Evolutionary conservation across 495 filamentous ascomycete species (phyloP).

Genomic region (Cenococcum geophilum): DNA sequence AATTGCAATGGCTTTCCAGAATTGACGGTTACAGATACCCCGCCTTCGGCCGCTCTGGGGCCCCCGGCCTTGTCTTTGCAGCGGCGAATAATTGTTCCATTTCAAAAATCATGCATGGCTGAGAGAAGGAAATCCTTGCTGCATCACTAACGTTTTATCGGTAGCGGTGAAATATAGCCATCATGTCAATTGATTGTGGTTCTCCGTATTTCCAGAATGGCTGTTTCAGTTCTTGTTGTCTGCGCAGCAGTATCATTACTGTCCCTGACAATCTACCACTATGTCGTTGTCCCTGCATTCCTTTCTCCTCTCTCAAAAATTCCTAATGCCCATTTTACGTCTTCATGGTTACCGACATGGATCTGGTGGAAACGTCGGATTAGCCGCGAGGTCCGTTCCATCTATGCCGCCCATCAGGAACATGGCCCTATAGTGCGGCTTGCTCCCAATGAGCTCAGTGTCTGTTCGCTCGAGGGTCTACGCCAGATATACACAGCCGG

Average conservation of each 20-base stretch:
- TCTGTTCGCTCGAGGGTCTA: conserved; percentile 17
- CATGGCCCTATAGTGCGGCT: conserved; percentile 16
- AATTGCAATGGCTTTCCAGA: no score
- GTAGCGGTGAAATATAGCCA: no score
- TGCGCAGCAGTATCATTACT: neutral
- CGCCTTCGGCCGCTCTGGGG: no score
- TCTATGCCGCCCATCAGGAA: conserved; percentile 11
- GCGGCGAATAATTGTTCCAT: no score
- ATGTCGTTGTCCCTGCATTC: conserved; percentile 13
- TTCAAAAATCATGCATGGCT: no score
- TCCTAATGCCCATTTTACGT: conserved; percentile 13
- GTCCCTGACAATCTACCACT: conserved; percentile 8
- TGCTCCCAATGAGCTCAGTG: conserved; percentile 17
- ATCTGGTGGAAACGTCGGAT: conserved; percentile 12
- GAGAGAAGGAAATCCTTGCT: no score
- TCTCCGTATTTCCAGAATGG: neutral
- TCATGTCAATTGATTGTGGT: neutral
- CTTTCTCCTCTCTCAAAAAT: conserved; percentile 19
- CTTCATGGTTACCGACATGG: conserved; percentile 10
- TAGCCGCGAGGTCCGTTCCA: conserved; percentile 3
- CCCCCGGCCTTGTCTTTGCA: no score
- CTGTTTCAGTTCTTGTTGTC: neutral
- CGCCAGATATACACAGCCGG: conserved; percentile 19
- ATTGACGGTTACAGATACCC: no score
- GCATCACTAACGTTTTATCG: no score